These are phyloP conservation scores for Carex arenaria DNA, from an alignment of 202 grass and related monocot species.

Conservation along the genomic window DNA sequence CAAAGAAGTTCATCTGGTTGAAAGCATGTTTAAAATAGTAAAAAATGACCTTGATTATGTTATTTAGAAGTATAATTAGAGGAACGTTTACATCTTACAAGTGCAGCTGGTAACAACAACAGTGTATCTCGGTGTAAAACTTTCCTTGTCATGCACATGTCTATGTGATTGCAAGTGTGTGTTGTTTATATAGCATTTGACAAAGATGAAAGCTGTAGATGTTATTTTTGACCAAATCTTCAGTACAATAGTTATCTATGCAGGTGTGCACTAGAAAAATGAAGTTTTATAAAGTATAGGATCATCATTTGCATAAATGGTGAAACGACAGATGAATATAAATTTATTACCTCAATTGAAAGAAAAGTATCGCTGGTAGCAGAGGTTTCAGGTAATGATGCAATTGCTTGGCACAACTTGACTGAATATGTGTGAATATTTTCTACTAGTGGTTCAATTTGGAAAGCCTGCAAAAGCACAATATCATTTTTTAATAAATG, in stretches of 20 bases:
- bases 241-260: background rate
- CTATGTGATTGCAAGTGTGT: background rate
- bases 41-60: background rate
- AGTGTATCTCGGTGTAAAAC: background rate
- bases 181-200: background rate
- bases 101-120: background rate
- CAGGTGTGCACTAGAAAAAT: background rate
- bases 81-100: background rate
- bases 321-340: background rate
- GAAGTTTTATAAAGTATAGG: background rate
- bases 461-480: conserved; percentile 58
- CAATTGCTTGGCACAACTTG: conserved; percentile 56
- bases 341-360: conserved; percentile 70
- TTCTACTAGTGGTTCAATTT: conserved; percentile 68
- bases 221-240: background rate
- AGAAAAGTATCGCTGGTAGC: conserved; percentile 33
- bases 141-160: background rate
- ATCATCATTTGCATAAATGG: background rate
- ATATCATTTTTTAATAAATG: conserved; percentile 22
- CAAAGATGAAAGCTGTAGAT: background rate
- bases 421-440: conserved; percentile 68
- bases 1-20: background rate
- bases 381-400: conserved; percentile 41
- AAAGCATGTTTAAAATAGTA: background rate
- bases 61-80: background rate